Evolutionary conservation across 805 yeast genomes (phyloP).

Genomic region (Kodamaea nitidulidarum): DNA sequence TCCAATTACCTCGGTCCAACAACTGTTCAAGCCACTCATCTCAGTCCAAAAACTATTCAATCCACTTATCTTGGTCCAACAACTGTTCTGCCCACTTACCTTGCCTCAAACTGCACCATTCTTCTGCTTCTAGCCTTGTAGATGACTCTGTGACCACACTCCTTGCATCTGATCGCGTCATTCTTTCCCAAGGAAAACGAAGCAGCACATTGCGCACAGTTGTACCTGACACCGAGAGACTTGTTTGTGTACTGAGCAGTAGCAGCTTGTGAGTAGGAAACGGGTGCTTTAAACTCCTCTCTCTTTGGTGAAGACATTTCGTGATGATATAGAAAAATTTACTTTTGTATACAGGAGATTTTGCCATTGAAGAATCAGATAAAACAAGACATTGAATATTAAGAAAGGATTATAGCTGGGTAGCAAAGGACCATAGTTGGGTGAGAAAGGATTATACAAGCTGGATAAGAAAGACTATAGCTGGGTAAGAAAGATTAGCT

Average conservation of each 20-base stretch:
- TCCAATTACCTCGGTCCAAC: too few relatives aligned
- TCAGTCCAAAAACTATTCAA: not conserved
- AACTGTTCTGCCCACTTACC: too few relatives aligned
- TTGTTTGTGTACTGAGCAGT: conserved; percentile 68
- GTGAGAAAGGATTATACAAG: too few relatives aligned
- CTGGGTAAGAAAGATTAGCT: too few relatives aligned
- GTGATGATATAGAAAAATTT: conserved; percentile 5
- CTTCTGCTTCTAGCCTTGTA: conserved; percentile 97
- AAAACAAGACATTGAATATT: too few relatives aligned
- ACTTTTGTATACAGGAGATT: conserved; percentile 4
- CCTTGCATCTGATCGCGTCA: conserved; percentile 97
- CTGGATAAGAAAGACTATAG: too few relatives aligned
- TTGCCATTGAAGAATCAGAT: too few relatives aligned
- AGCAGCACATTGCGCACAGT: conserved; percentile 95
- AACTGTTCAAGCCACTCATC: not conserved
- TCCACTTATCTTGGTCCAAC: not conserved
- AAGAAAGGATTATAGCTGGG: too few relatives aligned
- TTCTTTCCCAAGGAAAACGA: conserved; percentile 82
- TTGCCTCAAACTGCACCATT: conserved; percentile 63
- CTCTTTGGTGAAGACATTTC: conserved; percentile 52
- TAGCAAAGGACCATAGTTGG: too few relatives aligned
- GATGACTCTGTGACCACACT: conserved; percentile 96
- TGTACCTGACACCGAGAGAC: conserved; percentile 83
- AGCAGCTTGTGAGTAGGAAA: conserved; percentile 68
- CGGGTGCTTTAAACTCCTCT: conserved; percentile 86